These are phyloP conservation scores for Maudiozyma turicensis DNA, from an alignment of 805 yeast species.

Conservation along the genomic window DNA sequence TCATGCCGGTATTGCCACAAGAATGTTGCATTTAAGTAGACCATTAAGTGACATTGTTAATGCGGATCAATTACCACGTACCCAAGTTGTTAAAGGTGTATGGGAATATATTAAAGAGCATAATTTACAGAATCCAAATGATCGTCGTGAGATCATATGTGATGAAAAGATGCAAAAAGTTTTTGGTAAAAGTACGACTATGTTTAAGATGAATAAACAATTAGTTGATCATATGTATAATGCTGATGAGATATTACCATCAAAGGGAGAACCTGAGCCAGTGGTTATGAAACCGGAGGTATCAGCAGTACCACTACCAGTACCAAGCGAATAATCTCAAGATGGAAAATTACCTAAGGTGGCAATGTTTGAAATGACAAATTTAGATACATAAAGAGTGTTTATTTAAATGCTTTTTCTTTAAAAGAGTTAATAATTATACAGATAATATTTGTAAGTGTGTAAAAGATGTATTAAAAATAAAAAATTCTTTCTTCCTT, in stretches of 20 bases:
- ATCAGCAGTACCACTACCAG: too few species aligned
- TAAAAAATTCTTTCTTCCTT: neutral
- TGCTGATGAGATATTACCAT: conserved; percentile 17
- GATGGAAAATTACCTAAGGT: too few species aligned
- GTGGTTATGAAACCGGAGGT: too few species aligned
- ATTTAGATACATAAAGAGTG: too few species aligned
- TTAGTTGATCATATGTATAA: conserved; percentile 42
- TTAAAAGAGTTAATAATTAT: too few species aligned
- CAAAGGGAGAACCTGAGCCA: neutral
- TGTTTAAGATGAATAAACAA: conserved; percentile 50
- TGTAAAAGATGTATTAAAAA: too few species aligned
- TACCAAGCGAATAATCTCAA: too few species aligned
- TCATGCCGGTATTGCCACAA: conserved; percentile 26
- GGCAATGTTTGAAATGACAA: too few species aligned
- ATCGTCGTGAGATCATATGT: conserved; percentile 54
- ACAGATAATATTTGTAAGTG: too few species aligned
- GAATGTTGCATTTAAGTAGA: conserved; percentile 41
- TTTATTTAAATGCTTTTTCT: too few species aligned
- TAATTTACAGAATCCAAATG: conserved; percentile 55
- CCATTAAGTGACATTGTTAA: conserved; percentile 44
- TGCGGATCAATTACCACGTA: conserved; percentile 41
- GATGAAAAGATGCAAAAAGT: conserved; percentile 47
- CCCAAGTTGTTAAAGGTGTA: conserved; percentile 57
- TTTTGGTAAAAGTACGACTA: conserved; percentile 51
- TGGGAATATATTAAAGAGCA: conserved; percentile 64